Evolutionary conservation across 2,329 filamentous ascomycete genomes (phyloP), one percentile per base, ranked within the genome.

Genomic region (Aspergillus thermomutatus): DNA sequence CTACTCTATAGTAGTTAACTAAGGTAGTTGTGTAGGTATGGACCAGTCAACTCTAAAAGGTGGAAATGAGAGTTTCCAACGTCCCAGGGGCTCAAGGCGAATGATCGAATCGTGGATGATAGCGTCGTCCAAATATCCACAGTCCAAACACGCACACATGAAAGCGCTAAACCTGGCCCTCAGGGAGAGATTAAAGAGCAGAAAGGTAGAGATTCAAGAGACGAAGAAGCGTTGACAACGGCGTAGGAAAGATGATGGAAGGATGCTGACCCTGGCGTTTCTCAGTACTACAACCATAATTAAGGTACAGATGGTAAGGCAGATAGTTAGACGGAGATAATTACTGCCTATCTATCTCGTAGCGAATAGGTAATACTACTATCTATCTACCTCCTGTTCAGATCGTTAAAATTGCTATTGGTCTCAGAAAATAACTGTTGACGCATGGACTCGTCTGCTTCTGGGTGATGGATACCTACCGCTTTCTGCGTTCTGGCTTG

Each of bases 41-140:
- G 31, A 6, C 17, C 31, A 17, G 31, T 37, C 31, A 17, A 37
- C 14, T 6, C 31, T 3, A 34, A 17, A 37, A n/a, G n/a, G n/a
- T n/a, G 31, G 31, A 37, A 37, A 37, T 17, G 31, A 37, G 31
- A n/a, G 31, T 37, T 60, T 54, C 57, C 55, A 55, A 56, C 55
- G 64, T 62, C 53, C 64, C 61, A 65, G 61, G 64, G 64, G 62
- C 52, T n/a, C 17, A 50, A 21, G 34, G 49, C 31, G 31, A 34
- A 17, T 34, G 11, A 34, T 49, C 55, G 51, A 63, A 61, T 57
- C 54, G 53, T 54, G 52, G 56, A 58, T 62, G 58, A 58, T 54
- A 49, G 53, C 26, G 41, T 60, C 53, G 46, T 48, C 58, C 53
- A 58, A 45, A 17, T 34, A 34, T 34, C 14, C 4, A 14, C 43